Percentiles rank a stretch among this genome's conserved stretches.
Conservation (phyloP, 768 basidiomycete genomes). For the Suillus decipiens region DNA sequence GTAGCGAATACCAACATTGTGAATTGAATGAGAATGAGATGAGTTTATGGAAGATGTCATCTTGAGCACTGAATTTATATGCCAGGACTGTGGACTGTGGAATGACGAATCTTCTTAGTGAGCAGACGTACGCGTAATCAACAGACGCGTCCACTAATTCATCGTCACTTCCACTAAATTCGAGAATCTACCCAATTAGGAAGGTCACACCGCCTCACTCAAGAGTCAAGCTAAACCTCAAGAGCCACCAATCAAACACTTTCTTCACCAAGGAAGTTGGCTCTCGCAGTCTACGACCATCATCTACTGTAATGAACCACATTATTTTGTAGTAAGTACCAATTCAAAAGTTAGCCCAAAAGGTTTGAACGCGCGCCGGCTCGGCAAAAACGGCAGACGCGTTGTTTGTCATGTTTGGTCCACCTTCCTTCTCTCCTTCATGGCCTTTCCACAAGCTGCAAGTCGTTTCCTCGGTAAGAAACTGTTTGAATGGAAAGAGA, state of each 20-base stretch:
- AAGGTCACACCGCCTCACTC: background rate
- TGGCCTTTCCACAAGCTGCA: slow-evolving; percentile 54
- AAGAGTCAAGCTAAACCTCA: no score
- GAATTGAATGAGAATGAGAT: background rate
- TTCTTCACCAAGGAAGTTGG: no score
- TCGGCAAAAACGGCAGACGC: slow-evolving; percentile 7
- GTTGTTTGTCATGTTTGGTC: slow-evolving; percentile 32
- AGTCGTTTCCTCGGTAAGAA: slow-evolving; percentile 49
- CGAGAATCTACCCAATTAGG: background rate
- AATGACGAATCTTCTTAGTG: background rate
- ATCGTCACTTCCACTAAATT: background rate
- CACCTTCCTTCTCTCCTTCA: slow-evolving; percentile 24
- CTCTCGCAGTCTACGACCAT: no score
- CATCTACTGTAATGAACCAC: no score
- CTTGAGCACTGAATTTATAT: slow-evolving; percentile 2
- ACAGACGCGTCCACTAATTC: background rate
- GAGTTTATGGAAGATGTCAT: background rate
- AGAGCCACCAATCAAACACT: no score
- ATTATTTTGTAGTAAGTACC: no score
- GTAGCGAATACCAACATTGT: slow-evolving; percentile 13
- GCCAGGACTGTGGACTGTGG: background rate
- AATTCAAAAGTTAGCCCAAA: background rate
- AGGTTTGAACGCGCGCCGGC: background rate
- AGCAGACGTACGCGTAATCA: background rate
- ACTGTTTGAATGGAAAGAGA: background rate